Evolutionary conservation across 2,329 filamentous ascomycete genomes (phyloP), one percentile per base, ranked within the genome.

Genomic region (Boeremia exigua): DNA sequence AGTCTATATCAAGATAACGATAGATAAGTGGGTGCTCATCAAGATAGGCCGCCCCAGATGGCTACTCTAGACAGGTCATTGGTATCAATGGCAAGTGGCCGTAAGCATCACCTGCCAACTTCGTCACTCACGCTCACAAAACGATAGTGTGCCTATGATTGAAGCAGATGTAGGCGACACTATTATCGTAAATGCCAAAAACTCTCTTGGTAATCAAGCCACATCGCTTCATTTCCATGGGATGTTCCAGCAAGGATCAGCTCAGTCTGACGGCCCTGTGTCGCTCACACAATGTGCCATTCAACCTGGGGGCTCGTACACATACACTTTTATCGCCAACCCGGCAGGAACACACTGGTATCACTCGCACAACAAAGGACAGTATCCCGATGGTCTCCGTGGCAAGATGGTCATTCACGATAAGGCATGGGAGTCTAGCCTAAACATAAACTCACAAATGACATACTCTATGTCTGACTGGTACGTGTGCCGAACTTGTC

Each of bases 161-260:
- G 84, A 90, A 61, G 85, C 86, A 60, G 90, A 90, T 61, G 85
- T 89, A 60, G 88, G 88, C 15, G 90, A 94, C 64, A 85, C 82
- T 0, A 72, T 94, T 6, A 72, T 90, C 5, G 84, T 92, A 28
- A 84, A 88, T 32, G 79, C 91, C 48, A 75, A 84, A 60, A 93
- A 93, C 62, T 79, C 82, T 27, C 85, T 88, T 1, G 76, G 79
- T 11, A 88, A 91, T 60, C 72, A 82, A 60, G 82, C 81, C 10
- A 88, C 87, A 14, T 84, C 82, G 17, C 79, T 92, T 2, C 90
- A 93, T 70, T 92, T 89, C 73, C 90, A 93, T 62, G 90, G 90
- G 19, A 81, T 93, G 60, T 90, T 84, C 67, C 88, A 92, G 66
- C 89, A 90, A 61, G 88, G 88, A 12, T 90, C 88, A 0, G 89